Conservation (phyloP, 2,329 filamentous ascomycete genomes). For the Lecanoromycetidae sp. region DNA sequence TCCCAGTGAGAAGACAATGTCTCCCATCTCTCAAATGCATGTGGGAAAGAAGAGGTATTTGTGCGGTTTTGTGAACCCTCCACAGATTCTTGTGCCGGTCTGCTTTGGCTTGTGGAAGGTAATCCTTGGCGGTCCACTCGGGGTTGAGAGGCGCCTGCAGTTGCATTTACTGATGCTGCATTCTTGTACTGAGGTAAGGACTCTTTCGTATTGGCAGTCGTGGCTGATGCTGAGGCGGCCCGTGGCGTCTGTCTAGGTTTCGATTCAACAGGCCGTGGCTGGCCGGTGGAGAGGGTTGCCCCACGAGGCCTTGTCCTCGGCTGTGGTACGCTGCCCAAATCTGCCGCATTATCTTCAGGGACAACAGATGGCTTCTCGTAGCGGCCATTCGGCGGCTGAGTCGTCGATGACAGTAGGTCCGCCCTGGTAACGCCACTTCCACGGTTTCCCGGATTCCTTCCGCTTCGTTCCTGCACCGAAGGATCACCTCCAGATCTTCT, state of each 20-base stretch:
- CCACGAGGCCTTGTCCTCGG: slow-evolving; percentile 13
- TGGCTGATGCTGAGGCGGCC: slow-evolving; percentile 14
- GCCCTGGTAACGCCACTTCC: slow-evolving; percentile 15
- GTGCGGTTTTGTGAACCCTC: slow-evolving; percentile 19
- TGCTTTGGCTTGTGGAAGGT: slow-evolving; percentile 24
- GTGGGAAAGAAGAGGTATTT: slow-evolving; percentile 65
- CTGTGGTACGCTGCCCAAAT: slow-evolving; percentile 13
- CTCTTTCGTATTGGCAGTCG: slow-evolving; percentile 17
- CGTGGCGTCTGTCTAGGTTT: slow-evolving; percentile 10
- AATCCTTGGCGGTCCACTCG: slow-evolving; percentile 25
- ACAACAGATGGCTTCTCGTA: slow-evolving; percentile 2
- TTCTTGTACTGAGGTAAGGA: not conserved
- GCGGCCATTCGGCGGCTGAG: slow-evolving; percentile 12
- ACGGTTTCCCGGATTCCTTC: slow-evolving; percentile 15
- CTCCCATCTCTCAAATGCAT: slow-evolving; percentile 97
- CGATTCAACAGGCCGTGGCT: slow-evolving; percentile 19
- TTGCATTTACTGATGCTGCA: slow-evolving; percentile 9
- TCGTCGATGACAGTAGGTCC: not conserved
- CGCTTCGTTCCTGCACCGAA: slow-evolving; percentile 11
- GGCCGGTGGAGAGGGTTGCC: slow-evolving; percentile 17
- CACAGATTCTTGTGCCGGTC: slow-evolving; percentile 23
- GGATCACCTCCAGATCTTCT: slow-evolving; percentile 13
- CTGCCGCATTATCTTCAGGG: slow-evolving; percentile 3
- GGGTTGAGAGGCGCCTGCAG: slow-evolving; percentile 19
- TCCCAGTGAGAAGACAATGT: slow-evolving; percentile 96